Base-by-base conservation (phyloP, 257 asterid genomes). In the Nicotiana noctiflora region DNA sequence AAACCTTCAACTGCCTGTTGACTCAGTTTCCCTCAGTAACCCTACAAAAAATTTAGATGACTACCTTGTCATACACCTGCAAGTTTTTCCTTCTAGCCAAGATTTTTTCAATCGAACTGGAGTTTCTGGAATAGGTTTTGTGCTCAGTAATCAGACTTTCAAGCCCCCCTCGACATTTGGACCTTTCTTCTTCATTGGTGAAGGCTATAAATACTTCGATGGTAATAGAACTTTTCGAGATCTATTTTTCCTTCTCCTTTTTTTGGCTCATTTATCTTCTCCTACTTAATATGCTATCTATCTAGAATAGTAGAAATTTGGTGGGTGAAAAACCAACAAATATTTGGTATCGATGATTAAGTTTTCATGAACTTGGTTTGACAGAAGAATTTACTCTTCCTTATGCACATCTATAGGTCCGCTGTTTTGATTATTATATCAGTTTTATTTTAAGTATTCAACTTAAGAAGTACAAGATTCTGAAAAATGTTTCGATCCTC, bases 141-240 rank as follows among this genome's bases (percentile, higher is more conserved):
- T 77, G 66, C 90, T 95, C 8, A 95, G 97, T 86, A 93, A 90
- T 84, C 99, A 91, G 60, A 91, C 93, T 34, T 92, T 95, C 90
- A 91, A 93, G 89, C 98, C 98, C 0, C 97, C 97, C 4, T 10
- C 1, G 0, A 75, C 5, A 2, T 95, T 95, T 82, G 99, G 97
- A 75, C 97, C 99, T 32, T 95, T 80, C 83, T 79, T 65, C 84
- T 95, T 89, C 88, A 51, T 4, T 9, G 97, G 80, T 34, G 81
- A 83, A 67, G 32, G 0, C 17, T 95, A 93, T 79, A 84, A 64
- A 21, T 85, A 87, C 89, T 88, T 91, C 56, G 56, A 84, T 52
- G 96, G 97, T 92, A 88, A 82, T 18, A 62, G 3, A 56, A 29
- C 21, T 8, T 27, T 67, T 77, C 23, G 5, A 27, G 27, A 59